Conservation (phyloP, 192 early-diverging fungal species). For the Podila horticola region DNA sequence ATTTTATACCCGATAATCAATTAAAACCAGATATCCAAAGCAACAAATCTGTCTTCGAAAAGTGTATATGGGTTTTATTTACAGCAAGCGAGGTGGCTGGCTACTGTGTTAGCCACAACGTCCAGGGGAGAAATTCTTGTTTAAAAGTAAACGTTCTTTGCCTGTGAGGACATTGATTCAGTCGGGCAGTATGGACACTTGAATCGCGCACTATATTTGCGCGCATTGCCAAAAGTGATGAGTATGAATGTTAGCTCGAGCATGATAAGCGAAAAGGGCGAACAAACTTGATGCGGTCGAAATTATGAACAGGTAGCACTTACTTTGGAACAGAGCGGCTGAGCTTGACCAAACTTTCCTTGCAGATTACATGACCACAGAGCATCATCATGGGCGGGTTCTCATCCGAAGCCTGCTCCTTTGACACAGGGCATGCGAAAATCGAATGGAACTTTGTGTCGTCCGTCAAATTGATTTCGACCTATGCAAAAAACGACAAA, state of each 20-base stretch:
- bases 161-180: constrained; percentile 81
- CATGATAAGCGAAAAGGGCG: not conserved
- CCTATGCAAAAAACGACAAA: constrained; percentile 18
- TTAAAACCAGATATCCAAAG: too few relatives aligned
- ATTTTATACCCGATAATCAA: too few relatives aligned
- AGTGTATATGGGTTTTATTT: too few relatives aligned
- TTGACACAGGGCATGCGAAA: constrained; percentile 96
- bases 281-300: not conserved
- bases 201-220: constrained; percentile 65
- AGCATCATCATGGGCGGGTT: constrained; percentile 99
- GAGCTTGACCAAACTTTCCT: constrained; percentile 87
- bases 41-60: too few relatives aligned
- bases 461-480: constrained; percentile 90
- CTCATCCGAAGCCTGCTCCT: constrained; percentile 91
- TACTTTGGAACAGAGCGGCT: constrained; percentile 72
- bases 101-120: too few relatives aligned
- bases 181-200: constrained; percentile 99
- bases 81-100: too few relatives aligned
- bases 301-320: constrained; percentile 3
- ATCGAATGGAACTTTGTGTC: constrained; percentile 93
- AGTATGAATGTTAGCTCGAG: constrained; percentile 2
- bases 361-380: constrained; percentile 97
- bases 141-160: constrained; percentile 83
- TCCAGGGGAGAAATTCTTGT: too few relatives aligned
- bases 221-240: not conserved